Conservation (phyloP, 2,329 filamentous ascomycete genomes). For the Atkinsonella hypoxylon region DNA sequence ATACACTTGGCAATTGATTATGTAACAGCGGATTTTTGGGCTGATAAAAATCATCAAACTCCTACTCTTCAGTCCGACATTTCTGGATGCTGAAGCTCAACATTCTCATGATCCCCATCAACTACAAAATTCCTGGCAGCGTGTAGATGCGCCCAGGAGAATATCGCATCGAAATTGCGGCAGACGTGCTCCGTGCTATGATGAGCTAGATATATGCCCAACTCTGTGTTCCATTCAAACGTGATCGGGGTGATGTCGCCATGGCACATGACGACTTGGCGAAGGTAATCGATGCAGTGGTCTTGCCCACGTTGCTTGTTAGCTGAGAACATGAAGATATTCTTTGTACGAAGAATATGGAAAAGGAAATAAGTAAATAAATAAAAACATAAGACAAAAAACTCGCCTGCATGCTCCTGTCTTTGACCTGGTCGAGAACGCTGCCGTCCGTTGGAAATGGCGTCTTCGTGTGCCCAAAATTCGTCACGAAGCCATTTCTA, state of each 20-base stretch:
- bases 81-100: background rate
- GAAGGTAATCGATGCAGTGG: slow-evolving; percentile 4
- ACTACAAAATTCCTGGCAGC: background rate
- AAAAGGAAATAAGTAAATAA: too few species aligned
- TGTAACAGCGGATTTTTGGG: too few species aligned
- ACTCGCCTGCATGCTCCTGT: too few species aligned
- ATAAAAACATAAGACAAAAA: too few species aligned
- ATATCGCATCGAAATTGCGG: slow-evolving; percentile 1
- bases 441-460: too few species aligned
- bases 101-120: background rate
- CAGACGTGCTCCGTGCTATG: background rate
- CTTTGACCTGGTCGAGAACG: too few species aligned
- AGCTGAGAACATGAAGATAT: too few species aligned
- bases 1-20: too few species aligned
- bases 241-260: slow-evolving; percentile 4
- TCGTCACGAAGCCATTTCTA: slow-evolving; percentile 1
- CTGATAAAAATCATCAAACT: too few species aligned
- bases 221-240: background rate
- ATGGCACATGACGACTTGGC: slow-evolving; percentile 2
- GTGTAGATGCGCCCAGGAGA: background rate
- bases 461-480: background rate
- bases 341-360: too few species aligned
- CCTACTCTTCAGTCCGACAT: background rate
- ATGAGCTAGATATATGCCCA: background rate
- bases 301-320: background rate